Base-by-base conservation (phyloP, 345 rosid species). In the Eucalyptus curtisii region DNA sequence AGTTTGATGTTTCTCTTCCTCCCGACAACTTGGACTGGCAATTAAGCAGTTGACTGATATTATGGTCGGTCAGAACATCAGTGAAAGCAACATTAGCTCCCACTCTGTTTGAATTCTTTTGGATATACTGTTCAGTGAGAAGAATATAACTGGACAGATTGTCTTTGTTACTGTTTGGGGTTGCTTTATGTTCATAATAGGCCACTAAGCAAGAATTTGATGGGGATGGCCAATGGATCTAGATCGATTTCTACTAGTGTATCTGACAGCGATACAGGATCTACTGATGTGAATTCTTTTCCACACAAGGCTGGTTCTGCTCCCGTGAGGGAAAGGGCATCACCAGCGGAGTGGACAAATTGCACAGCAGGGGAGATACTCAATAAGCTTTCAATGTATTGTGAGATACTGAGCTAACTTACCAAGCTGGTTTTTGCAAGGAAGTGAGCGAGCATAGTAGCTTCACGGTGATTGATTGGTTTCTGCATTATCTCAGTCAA, bases 31-130 rank as follows among this genome's bases (percentile, higher is more conserved):
- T 71, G 93, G 89, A 33, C 94, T 97, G 90, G 96, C 97, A 89
- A 96, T 94, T 57, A 95, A 98, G 93, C 99, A 94, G 92, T 91
- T 95, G 90, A 90, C 95, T 89, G 93, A 95, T 90, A 89, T 93
- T 92, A 87, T 88, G 87, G 37, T 89, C 45, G 91, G 92, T 71
- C 94, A 91, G 92, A 93, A 89, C 91, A 90, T 71, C 50, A 91
- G 84, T 89, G 96, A 93, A 90, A 92, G 90, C 87, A 90, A 90
- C 91, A 90, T 40, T 86, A 90, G 87, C 89, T 90, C 92, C 89
- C 90, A 95, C 59, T 93, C 98, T 19, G 92, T 93, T 90, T 96
- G 92, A 89, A 88, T 94, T 91, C 84, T 91, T 89, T 96, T 95
- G 95, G 90, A 89, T 88, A 92, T 91, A 88, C 93, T 96, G 96